Percentiles rank a stretch among this genome's conserved stretches.
Conservation (phyloP, 2,329 filamentous ascomycete species). For the Neofusicoccum kwambonambiense region DNA sequence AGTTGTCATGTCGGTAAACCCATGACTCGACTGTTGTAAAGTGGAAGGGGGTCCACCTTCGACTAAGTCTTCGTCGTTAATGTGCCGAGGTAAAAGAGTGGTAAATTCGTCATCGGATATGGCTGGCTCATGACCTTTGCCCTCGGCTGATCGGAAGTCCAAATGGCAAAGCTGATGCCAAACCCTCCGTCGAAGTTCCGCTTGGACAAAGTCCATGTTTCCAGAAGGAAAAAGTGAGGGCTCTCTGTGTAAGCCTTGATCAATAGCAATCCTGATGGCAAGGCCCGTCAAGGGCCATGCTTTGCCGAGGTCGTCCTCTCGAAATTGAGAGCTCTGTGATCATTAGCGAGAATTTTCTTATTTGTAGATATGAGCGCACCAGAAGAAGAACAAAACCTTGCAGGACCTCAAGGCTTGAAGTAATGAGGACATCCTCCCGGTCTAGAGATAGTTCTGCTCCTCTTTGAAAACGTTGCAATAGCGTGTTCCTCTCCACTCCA, state of each 20-base stretch:
- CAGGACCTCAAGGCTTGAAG: slow-evolving; percentile 36
- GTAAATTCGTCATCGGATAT: slow-evolving; percentile 39
- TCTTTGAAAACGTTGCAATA: slow-evolving; percentile 32
- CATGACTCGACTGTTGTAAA: slow-evolving; percentile 24
- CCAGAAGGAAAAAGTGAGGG: slow-evolving; percentile 38
- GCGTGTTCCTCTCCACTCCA: slow-evolving; percentile 30
- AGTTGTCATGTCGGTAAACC: slow-evolving; percentile 34
- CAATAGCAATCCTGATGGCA: slow-evolving; percentile 35
- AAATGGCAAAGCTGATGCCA: slow-evolving; percentile 40
- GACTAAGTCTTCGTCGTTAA: slow-evolving; percentile 39
- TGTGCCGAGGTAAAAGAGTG: slow-evolving; percentile 35
- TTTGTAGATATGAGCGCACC: background rate
- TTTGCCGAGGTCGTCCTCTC: slow-evolving; percentile 40
- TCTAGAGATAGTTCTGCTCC: slow-evolving; percentile 38
- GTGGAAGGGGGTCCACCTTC: slow-evolving; percentile 30
- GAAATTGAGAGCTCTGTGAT: slow-evolving; percentile 32
- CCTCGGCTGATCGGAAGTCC: slow-evolving; percentile 38
- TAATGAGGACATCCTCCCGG: slow-evolving; percentile 37
- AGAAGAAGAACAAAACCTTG: slow-evolving; percentile 39
- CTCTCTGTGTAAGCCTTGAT: slow-evolving; percentile 38
- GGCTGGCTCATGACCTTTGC: slow-evolving; percentile 38
- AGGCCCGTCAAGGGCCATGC: slow-evolving; percentile 39
- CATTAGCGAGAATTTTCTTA: too few relatives aligned
- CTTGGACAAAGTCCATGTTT: slow-evolving; percentile 37
- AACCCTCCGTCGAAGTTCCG: slow-evolving; percentile 35